Base-by-base conservation (phyloP, 495 filamentous ascomycete genomes). In the Hyaloscypha hepaticicola region DNA sequence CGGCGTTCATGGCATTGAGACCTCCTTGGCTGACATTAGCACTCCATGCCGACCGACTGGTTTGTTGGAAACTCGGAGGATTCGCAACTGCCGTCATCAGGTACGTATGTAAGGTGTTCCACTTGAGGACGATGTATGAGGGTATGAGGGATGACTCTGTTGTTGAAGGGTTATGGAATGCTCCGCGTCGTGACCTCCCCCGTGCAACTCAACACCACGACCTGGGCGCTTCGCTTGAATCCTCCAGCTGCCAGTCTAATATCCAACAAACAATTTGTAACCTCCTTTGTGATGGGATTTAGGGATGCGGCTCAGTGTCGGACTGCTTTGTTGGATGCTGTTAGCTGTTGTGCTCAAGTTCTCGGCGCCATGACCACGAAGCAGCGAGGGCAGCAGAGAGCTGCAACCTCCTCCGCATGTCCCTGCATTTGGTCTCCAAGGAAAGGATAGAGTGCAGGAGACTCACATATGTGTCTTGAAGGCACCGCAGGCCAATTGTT, bases 61-160 rank as follows among this genome's bases (percentile, higher is more conserved):
- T 77, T 64, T 80, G 81, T 80, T 93, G 87, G 76, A 97, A 93
- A 77, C 88, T 93, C 77, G 91, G 91, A 66, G 90, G 92, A 79
- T 87, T 91, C 73, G 93, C 95, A 78, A 99, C 94, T 77, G 95
- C 95, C 85, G 95, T 99, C 95, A 99, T 99, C 72, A 72, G 72
- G 55, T 75, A 70, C 72, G 73, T 73, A 64, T 57, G 68, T 66
- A 63, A 63, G 50, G 55, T 48, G 63, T 51, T 16, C 24, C 8
- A 29, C 55, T 66, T 63, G 21, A 38, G 55, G 52, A 60, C 66
- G 26, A 63, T 65, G 33, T 61, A 45, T 28, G 65, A 26, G 55
- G 41, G 33, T 61, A 45, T 28, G 65, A 26, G 55, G 41, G 50
- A 60, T 69, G 72, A 67, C 73, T 69, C 62, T 38, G 31, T 45